Percentiles rank a stretch among this genome's conserved stretches.
These are phyloP conservation scores for Jackrogersella minutella DNA, from an alignment of 495 filamentous ascomycete species.

Conservation along the genomic window DNA sequence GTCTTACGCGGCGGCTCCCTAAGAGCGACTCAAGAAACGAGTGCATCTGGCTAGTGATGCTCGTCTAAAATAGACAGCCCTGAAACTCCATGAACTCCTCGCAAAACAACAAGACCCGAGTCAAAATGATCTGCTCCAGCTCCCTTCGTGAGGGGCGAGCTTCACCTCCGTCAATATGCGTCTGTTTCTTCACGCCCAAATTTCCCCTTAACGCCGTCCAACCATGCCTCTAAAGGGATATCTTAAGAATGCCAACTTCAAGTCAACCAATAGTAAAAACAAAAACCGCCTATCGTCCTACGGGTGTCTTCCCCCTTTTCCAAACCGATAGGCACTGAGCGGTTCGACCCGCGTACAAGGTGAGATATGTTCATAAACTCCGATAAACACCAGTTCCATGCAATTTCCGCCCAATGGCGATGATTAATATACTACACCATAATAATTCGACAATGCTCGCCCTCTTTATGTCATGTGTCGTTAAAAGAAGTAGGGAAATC, in stretches of 20 bases:
- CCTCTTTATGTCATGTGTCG: not conserved
- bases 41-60: not conserved
- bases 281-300: not conserved
- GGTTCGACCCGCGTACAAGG: not conserved
- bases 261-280: not conserved
- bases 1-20: constrained; percentile 4
- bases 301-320: not conserved
- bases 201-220: constrained; percentile 18
- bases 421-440: constrained; percentile 1
- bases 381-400: constrained; percentile 19
- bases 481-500: not conserved
- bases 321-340: not conserved
- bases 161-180: not conserved
- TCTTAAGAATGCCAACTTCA: constrained; percentile 19
- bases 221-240: constrained; percentile 24
- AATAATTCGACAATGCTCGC: not conserved
- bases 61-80: not conserved
- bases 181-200: not conserved
- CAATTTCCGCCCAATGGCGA: not conserved
- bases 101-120: not conserved
- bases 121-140: not conserved
- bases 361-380: constrained; percentile 7
- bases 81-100: constrained; percentile 4
- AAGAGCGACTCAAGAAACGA: not conserved
- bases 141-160: not conserved